Evolutionary conservation across 352 stramenopile species (phyloP).

Genomic region (Peronospora tabacina): DNA sequence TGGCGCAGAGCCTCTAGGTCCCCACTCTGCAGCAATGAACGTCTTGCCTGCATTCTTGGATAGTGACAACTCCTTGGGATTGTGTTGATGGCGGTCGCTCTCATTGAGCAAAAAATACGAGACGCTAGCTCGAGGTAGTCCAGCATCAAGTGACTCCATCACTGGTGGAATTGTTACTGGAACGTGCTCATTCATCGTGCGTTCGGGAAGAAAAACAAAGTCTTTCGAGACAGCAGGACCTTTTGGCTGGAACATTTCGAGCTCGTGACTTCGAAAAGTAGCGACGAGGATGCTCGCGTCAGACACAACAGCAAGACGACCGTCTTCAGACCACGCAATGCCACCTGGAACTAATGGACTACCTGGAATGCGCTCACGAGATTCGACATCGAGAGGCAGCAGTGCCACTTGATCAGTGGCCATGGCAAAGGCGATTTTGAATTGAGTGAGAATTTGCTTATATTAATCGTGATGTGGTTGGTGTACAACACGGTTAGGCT

Average conservation of each 20-base stretch:
- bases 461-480: background rate
- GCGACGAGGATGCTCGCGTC: conserved; percentile 71
- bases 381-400: conserved; percentile 25
- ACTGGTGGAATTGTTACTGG: conserved; percentile 44
- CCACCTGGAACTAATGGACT: conserved; percentile 61
- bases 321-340: conserved; percentile 66
- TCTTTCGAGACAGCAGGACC: conserved; percentile 71
- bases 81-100: conserved; percentile 59
- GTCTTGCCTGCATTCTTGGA: conserved; percentile 61
- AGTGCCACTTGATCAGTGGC: conserved; percentile 20
- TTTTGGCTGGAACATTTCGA: conserved; percentile 77
- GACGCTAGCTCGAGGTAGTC: conserved; percentile 27
- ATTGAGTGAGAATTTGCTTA: too few species aligned
- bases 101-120: conserved; percentile 67
- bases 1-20: conserved; percentile 59
- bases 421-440: conserved; percentile 4
- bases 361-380: conserved; percentile 66
- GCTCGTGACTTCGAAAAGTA: conserved; percentile 68
- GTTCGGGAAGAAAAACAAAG: conserved; percentile 65
- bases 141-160: conserved; percentile 29
- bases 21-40: conserved; percentile 60
- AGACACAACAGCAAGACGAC: conserved; percentile 59
- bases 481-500: background rate
- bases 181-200: conserved; percentile 34
- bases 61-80: conserved; percentile 75